These are phyloP conservation scores for Pluteus cervinus DNA, from an alignment of 768 basidiomycete genomes.

Conservation along the genomic window DNA sequence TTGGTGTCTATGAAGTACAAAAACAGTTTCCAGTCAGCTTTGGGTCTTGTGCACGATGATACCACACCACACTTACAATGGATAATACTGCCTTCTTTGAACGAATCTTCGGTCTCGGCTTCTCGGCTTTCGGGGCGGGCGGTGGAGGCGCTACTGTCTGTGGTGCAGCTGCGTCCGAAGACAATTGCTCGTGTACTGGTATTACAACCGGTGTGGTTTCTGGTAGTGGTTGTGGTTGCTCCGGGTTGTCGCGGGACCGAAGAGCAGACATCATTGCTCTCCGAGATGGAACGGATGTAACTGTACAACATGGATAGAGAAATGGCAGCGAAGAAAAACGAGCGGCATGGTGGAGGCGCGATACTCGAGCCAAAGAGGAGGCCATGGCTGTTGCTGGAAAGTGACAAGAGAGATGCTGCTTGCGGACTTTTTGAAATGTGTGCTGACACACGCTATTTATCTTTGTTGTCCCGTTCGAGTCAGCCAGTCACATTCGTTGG, in stretches of 20 bases:
- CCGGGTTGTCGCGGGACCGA: constrained; percentile 28
- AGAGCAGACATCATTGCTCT: constrained; percentile 67
- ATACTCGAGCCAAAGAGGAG: constrained; percentile 21
- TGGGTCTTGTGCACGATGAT: too few species aligned
- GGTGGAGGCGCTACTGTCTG: constrained; percentile 71
- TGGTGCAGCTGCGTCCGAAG: constrained; percentile 58
- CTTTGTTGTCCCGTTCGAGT: constrained; percentile 13
- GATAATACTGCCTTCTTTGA: constrained; percentile 73
- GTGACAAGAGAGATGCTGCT: constrained; percentile 9
- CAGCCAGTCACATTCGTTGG: constrained; percentile 22
- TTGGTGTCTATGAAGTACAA: constrained; percentile 81
- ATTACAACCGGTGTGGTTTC: constrained; percentile 50
- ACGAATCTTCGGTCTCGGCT: constrained; percentile 58
- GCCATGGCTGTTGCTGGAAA: constrained; percentile 18
- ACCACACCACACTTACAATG: constrained; percentile 59
- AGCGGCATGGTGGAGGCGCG: constrained; percentile 24
- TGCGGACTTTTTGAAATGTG: not conserved
- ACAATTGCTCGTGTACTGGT: constrained; percentile 39
- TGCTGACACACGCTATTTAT: constrained; percentile 16
- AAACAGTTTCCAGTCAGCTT: too few species aligned
- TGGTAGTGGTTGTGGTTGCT: constrained; percentile 21
- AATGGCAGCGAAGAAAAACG: constrained; percentile 25
- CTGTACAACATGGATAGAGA: constrained; percentile 24
- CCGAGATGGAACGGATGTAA: constrained; percentile 32
- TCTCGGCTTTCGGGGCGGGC: constrained; percentile 57